Percentiles rank a stretch among this genome's conserved stretches.
Evolutionary conservation across 2,329 filamentous ascomycete genomes (phyloP).

Genomic region (Diaporthe batatas): DNA sequence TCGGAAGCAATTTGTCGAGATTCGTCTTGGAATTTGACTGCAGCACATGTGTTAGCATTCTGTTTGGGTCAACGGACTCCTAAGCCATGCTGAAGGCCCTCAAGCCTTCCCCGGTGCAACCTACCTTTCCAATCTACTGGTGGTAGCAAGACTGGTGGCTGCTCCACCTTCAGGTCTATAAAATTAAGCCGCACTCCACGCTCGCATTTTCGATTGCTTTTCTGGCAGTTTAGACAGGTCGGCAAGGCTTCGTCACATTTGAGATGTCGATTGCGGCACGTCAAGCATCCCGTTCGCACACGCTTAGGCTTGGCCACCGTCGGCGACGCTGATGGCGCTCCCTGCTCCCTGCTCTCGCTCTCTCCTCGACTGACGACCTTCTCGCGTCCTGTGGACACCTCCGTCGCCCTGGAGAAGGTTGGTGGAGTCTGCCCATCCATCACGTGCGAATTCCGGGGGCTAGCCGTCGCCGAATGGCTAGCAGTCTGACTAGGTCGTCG

Average conservation of each 20-base stretch:
- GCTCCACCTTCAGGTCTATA: constrained; percentile 83
- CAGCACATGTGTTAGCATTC: constrained; percentile 32
- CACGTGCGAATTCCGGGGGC: not conserved
- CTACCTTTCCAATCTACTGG: constrained; percentile 75
- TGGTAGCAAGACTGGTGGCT: constrained; percentile 72
- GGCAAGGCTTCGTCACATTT: constrained; percentile 86
- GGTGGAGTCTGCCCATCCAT: constrained; percentile 16
- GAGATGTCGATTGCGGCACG: constrained; percentile 88
- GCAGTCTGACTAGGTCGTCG: constrained; percentile 13
- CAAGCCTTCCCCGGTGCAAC: constrained; percentile 42
- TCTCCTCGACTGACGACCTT: constrained; percentile 6
- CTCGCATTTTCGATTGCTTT: constrained; percentile 88
- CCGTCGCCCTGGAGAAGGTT: not conserved
- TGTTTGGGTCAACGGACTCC: not conserved
- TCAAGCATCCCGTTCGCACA: constrained; percentile 90
- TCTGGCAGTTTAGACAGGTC: constrained; percentile 82
- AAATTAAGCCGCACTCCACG: constrained; percentile 91
- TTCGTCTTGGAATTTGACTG: constrained; percentile 87
- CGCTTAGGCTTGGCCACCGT: constrained; percentile 76
- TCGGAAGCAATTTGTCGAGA: constrained; percentile 91
- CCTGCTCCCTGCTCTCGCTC: constrained; percentile 18
- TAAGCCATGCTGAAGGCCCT: not conserved
- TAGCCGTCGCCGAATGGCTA: constrained; percentile 1
- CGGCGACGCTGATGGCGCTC: constrained; percentile 6
- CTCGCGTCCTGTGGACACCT: not conserved